These are phyloP conservation scores for Circinella minor DNA, from an alignment of 371 early-diverging fungal genomes.

Conservation along the genomic window DNA sequence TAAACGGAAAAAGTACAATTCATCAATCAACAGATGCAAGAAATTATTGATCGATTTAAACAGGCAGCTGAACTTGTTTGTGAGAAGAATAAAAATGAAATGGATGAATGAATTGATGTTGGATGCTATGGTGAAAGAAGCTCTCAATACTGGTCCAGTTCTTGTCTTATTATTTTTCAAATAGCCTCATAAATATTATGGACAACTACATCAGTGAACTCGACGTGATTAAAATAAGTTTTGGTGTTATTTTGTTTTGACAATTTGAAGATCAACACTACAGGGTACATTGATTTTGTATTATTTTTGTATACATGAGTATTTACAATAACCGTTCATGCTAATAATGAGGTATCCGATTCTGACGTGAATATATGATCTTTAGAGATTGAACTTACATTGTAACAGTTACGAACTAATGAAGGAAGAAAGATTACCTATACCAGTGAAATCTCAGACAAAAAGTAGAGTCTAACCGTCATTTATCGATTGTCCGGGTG, in stretches of 20 bases:
- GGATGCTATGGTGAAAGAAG: neutral
- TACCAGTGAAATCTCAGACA: neutral
- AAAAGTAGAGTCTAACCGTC: neutral
- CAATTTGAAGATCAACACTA: neutral
- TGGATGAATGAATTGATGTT: slow-evolving; percentile 1
- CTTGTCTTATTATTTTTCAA: neutral
- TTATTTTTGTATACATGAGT: neutral
- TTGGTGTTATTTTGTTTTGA: neutral
- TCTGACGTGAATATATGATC: neutral
- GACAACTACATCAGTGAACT: neutral
- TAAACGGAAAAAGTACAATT: too few relatives aligned
- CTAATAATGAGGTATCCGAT: too few relatives aligned
- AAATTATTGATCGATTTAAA: too few relatives aligned
- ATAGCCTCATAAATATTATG: neutral
- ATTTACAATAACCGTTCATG: too few relatives aligned
- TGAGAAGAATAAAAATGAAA: neutral
- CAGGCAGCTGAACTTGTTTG: neutral
- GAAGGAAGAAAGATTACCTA: neutral
- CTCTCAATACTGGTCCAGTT: neutral
- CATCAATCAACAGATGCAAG: neutral
- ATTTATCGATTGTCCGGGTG: neutral
- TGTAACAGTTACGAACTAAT: neutral
- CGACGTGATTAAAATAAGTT: neutral
- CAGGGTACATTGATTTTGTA: neutral
- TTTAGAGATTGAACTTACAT: neutral